Evolutionary conservation across 2,329 filamentous ascomycete genomes (phyloP).

Genomic region (Ceratocystis diversiconidia): DNA sequence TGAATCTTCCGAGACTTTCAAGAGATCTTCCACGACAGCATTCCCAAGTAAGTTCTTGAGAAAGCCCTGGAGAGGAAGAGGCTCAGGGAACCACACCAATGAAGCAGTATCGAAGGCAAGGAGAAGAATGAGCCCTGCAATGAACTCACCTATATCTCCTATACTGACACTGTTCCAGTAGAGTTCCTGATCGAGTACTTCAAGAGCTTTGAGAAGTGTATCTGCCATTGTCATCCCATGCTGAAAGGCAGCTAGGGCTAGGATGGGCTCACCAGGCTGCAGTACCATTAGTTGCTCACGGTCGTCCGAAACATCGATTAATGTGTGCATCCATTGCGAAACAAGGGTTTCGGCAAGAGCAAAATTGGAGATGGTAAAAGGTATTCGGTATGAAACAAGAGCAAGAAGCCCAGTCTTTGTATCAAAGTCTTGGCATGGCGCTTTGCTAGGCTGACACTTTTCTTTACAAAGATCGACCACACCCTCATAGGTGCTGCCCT

Average conservation of each 20-base stretch:
- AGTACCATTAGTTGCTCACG: neutral
- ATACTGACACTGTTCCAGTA: neutral
- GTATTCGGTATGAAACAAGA: neutral
- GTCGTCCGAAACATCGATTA: neutral
- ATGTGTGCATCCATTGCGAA: neutral
- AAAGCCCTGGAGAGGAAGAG: neutral
- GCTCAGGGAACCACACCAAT: neutral
- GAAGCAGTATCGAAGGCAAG: neutral
- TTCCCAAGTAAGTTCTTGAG: neutral
- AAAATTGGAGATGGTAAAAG: neutral
- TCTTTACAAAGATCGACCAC: no score
- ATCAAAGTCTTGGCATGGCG: no score
- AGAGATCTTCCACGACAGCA: neutral
- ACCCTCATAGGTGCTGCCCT: no score
- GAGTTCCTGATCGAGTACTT: neutral
- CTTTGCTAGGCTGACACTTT: no score
- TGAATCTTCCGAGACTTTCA: neutral
- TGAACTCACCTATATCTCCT: neutral
- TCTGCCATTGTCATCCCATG: neutral
- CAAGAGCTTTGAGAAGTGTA: neutral
- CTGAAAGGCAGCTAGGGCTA: neutral
- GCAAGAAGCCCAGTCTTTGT: neutral
- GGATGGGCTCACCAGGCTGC: neutral
- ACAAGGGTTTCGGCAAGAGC: neutral
- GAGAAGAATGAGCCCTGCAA: neutral